Base-by-base conservation (phyloP, 2,329 filamentous ascomycete species). In the Phialophora chinensis region DNA sequence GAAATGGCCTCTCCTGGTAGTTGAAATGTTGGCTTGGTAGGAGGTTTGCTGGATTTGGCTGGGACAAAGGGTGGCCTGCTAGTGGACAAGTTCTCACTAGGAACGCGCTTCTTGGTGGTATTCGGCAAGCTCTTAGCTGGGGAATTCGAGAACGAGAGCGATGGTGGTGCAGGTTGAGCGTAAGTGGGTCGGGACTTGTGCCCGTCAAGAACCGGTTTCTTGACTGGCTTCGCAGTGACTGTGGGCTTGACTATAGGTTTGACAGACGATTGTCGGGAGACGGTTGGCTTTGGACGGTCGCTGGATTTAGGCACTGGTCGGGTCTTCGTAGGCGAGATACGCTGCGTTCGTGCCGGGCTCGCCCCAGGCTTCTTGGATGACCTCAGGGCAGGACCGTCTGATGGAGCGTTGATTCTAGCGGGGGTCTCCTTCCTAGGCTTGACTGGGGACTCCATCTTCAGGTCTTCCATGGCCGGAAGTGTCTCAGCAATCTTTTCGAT, bases 1-100 rank as follows among this genome's bases (percentile, higher is more conserved):
- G 84, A 83, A 4, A 85, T 77, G 14, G 79, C 82, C 69, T 86
- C 84, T 17, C 84, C 84, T 0, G 84, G 84, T 0, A 86, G 78
- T 55, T 81, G 77, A 71, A 86, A 86, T 3, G 77, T 82, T 7
- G 83, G 74, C 59, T 75, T 79, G 0, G 84, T 86, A 0, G 81
- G 81, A 14, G 83, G 77, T 69, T 83, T 85, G 25, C 76, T 77
- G 1, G 83, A 85, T 70, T 84, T 86, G 79, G 82, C 8, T 76
- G 81, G 29, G 77, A 83, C 70, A 82, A 86, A 65, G 75, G 80
- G 73, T 80, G 75, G 71, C 78, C 82, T 73, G 82, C 79, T 59
- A 79, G 84, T 69, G 78, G 78, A 70, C 25, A 76, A 72, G 11
- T 69, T 63, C 23, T 66, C 66, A 38, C 67, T 72, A 66, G 69